phyloP scores from a whole-genome alignment of 2,329 filamentous ascomycete species.

The Blastomyces emzantsi region DNA sequence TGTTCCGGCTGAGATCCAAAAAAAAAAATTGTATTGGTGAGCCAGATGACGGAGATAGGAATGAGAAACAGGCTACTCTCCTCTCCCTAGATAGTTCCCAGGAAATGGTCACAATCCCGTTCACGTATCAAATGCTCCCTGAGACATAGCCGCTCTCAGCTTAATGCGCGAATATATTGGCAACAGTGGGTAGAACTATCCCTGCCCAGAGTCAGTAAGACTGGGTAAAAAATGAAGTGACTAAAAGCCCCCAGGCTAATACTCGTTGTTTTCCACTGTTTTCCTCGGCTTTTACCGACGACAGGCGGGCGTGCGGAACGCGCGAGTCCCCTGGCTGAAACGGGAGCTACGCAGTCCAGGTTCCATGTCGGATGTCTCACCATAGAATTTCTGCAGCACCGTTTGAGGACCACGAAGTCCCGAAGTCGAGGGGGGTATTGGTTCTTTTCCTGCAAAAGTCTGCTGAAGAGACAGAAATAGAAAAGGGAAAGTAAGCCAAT shows the following conservation, averaged over 20 bases:
- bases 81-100: background rate
- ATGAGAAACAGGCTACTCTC: background rate
- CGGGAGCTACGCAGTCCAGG: background rate
- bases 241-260: background rate
- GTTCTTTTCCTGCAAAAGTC: background rate
- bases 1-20: background rate
- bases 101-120: background rate
- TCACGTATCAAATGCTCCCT: background rate
- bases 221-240: background rate
- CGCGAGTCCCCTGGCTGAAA: background rate
- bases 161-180: too few species aligned
- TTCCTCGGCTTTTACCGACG: background rate
- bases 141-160: background rate
- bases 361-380: conserved; percentile 2
- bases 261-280: background rate
- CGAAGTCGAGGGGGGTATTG: background rate
- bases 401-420: background rate
- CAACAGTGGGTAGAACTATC: background rate
- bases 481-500: background rate
- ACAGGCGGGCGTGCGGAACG: background rate
- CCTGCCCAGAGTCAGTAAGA: background rate
- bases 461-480: background rate
- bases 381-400: background rate
- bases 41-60: background rate
- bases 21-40: background rate